Evolutionary conservation across 2,329 filamentous ascomycete genomes (phyloP), one percentile per base, ranked within the genome.

Genomic region (Passalora sequoiae): DNA sequence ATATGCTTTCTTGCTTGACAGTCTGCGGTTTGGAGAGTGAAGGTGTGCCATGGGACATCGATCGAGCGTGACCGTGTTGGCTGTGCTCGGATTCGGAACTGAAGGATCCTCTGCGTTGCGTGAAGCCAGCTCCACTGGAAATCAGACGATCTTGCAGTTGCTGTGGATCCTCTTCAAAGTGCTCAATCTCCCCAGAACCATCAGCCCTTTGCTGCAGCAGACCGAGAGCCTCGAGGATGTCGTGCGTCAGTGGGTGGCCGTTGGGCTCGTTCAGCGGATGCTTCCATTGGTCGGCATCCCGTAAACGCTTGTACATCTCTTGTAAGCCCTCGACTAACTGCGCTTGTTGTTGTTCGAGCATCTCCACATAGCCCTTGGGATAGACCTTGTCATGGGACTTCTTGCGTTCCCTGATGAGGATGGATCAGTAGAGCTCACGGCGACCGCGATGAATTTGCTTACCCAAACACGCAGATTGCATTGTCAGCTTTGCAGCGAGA

Each of bases 361-460:
- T 80, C 61, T 83, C 79, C 21, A 82, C 78, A 30, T 59, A 82
- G 74, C 79, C 79, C 66, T 81, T 83, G n/a, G 79, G 79, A 61
- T 82, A 81, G 35, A 81, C 74, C 62, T 81, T 82, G 63, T 83
- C 79, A 55, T 81, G 77, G 5, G 75, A 74, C 69, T 81, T 81
- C 62, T 81, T 83, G 43, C 78, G 69, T 59, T 82, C 78, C 22
- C 60, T 61, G 43, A 27, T 40, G 7, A 24, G 9, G n/a, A 31
- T 19, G 9, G 16, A 38, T 49, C 13, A 44, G 37, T n/a, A n/a
- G n/a, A n/a, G n/a, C n/a, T n/a, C n/a, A n/a, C n/a, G n/a, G n/a
- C n/a, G n/a, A n/a, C n/a, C n/a, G n/a, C n/a, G n/a, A n/a, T n/a
- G n/a, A n/a, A n/a, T 17, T 27, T 29, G 39, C 55, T 38, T 51